phyloP scores from a whole-genome alignment of 75 land plant species.

The Selaginella tamariscina region DNA sequence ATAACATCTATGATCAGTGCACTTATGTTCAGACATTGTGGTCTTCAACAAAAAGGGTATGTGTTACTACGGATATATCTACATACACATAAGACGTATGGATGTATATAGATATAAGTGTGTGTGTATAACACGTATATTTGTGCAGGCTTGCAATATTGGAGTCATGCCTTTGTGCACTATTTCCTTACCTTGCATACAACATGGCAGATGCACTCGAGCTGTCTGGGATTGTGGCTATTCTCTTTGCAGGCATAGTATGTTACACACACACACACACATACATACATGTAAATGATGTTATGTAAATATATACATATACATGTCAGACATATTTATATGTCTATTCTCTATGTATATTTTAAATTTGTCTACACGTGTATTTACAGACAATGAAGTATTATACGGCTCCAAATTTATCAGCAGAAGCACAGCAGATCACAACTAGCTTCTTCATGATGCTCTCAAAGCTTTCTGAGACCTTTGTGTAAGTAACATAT shows the following conservation, averaged over 20 bases:
- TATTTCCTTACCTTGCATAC: slow-evolving; percentile 32
- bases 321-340: not conserved
- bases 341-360: not conserved
- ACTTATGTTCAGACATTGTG: slow-evolving; percentile 24
- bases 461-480: slow-evolving; percentile 32
- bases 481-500: slow-evolving; percentile 25
- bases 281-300: not conserved
- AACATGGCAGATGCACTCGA: slow-evolving; percentile 31
- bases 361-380: not conserved
- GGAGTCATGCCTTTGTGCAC: slow-evolving; percentile 24
- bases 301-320: not conserved
- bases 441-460: slow-evolving; percentile 28
- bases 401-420: slow-evolving; percentile 29
- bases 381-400: slow-evolving; percentile 28
- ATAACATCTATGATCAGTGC: slow-evolving; percentile 26
- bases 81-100: not conserved
- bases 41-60: slow-evolving; percentile 25
- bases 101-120: too few species aligned
- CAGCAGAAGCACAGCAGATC: slow-evolving; percentile 23
- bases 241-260: slow-evolving; percentile 34
- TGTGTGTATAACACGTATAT: not conserved
- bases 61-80: not conserved
- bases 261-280: slow-evolving; percentile 2
- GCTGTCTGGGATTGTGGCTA: slow-evolving; percentile 30
- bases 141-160: slow-evolving; percentile 21